Percentiles rank a stretch among this genome's conserved stretches.
These are phyloP conservation scores for Chytriomyces sp. DNA, from an alignment of 192 early-diverging fungal genomes.

Conservation along the genomic window DNA sequence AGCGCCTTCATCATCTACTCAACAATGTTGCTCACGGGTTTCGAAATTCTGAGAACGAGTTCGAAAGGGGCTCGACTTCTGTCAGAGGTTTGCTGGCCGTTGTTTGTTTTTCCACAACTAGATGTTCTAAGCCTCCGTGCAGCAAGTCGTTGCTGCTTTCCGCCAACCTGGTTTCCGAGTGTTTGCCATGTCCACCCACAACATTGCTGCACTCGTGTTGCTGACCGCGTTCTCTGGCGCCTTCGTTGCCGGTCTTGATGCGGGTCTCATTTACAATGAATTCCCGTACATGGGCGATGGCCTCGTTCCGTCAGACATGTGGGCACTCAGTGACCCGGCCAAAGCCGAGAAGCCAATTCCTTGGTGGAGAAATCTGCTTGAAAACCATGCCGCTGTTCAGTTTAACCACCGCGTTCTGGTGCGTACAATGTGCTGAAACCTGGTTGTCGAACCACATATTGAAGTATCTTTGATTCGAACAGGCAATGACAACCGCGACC, in stretches of 20 bases:
- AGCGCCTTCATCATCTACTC: constrained; percentile 88
- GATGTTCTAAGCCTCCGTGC: not conserved
- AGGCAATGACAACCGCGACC: constrained; percentile 83
- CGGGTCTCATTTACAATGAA: constrained; percentile 96
- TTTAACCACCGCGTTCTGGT: constrained; percentile 93
- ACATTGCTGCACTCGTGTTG: constrained; percentile 74
- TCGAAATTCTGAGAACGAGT: constrained; percentile 70
- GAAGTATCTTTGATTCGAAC: constrained; percentile 5
- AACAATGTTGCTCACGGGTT: constrained; percentile 76
- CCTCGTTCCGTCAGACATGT: constrained; percentile 73
- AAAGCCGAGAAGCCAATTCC: constrained; percentile 50
- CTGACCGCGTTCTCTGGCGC: constrained; percentile 90
- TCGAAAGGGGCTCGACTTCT: not conserved
- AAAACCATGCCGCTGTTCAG: constrained; percentile 93
- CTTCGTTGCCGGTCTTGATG: constrained; percentile 95
- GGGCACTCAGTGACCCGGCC: constrained; percentile 53
- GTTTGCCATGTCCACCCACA: constrained; percentile 62
- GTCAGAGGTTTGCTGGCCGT: constrained; percentile 9
- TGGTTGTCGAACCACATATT: not conserved
- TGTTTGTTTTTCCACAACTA: no score
- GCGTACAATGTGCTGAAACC: constrained; percentile 27
- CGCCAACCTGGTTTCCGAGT: constrained; percentile 18
- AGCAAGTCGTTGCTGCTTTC: constrained; percentile 21
- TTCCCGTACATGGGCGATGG: constrained; percentile 92
- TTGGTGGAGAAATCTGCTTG: constrained; percentile 87